A percentile compares a stretch with the other conserved stretches of the same genome.
Conservation (phyloP, 495 filamentous ascomycete genomes). For the Lasiosphaeria miniovina region DNA sequence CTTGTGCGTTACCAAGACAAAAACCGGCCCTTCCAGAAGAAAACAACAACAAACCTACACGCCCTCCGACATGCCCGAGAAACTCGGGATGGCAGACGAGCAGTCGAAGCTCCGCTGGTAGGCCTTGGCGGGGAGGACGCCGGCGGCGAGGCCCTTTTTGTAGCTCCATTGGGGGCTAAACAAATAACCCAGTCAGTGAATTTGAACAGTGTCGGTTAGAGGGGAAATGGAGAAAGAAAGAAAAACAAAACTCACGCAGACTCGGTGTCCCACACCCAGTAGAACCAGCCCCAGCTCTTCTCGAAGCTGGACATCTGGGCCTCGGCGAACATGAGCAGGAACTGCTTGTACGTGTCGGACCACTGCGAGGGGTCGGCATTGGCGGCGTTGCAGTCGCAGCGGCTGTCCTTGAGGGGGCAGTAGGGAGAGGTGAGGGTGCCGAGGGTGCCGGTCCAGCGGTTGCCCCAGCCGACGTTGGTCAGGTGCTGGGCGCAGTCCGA, state of each 20-base stretch:
- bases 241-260: conserved; percentile 27
- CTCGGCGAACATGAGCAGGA: conserved; percentile 84
- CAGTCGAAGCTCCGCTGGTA: conserved; percentile 77
- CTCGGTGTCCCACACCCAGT: conserved; percentile 78
- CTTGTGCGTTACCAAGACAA: too few relatives aligned
- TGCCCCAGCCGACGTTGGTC: conserved; percentile 86
- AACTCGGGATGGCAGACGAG: conserved; percentile 63
- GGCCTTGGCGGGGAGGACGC: conserved; percentile 77
- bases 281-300: conserved; percentile 93
- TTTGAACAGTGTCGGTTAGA: not conserved
- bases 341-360: conserved; percentile 74
- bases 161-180: conserved; percentile 90
- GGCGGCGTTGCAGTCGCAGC: conserved; percentile 70
- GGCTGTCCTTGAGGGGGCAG: conserved; percentile 63
- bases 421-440: conserved; percentile 55
- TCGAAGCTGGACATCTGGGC: conserved; percentile 94
- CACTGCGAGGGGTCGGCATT: conserved; percentile 71
- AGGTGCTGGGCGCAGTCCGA: conserved; percentile 88
- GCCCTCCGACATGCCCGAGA: conserved; percentile 62
- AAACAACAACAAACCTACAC: conserved; percentile 46
- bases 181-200: conserved; percentile 22
- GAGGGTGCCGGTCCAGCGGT: conserved; percentile 83
- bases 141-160: conserved; percentile 75
- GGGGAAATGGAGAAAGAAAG: not conserved
- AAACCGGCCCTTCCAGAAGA: too few relatives aligned